Percentiles rank a stretch among this genome's conserved stretches.
Conservation (phyloP, 208 protist species). For the Naegleria gruberi region DNA sequence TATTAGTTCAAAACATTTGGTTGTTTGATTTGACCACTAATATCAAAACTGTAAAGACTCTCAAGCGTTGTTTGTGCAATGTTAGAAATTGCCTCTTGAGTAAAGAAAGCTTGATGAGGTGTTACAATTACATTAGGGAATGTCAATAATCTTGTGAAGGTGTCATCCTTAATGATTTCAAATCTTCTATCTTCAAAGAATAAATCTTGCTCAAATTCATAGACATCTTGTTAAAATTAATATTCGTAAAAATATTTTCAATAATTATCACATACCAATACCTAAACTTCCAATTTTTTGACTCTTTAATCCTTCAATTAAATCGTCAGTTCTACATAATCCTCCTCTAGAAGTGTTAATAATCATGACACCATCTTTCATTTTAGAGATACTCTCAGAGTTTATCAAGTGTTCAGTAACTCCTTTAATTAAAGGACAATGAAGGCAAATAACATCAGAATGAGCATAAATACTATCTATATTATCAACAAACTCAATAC, state of each 20-base stretch:
- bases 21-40: not conserved
- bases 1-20: not conserved
- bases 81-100: not conserved
- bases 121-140: conserved; percentile 20
- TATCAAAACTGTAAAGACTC: not conserved
- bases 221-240: too few species aligned
- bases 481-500: not conserved
- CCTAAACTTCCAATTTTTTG: conserved; percentile 44
- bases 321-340: conserved; percentile 46
- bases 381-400: conserved; percentile 39
- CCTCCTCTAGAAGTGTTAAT: conserved; percentile 57
- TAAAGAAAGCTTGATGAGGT: conserved; percentile 3
- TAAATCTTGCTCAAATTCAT: conserved; percentile 49
- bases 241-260: too few species aligned
- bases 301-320: conserved; percentile 46
- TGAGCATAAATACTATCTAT: conserved; percentile 48
- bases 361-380: conserved; percentile 57
- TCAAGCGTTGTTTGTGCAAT: not conserved
- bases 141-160: not conserved
- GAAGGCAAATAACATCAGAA: conserved; percentile 59
- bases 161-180: conserved; percentile 27
- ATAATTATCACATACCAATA: too few species aligned
- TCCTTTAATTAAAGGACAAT: conserved; percentile 45
- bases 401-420: conserved; percentile 57
- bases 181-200: conserved; percentile 50